These are phyloP conservation scores for Pestalotiopsis sp. DNA, from an alignment of 2,329 filamentous ascomycete genomes.

Conservation along the genomic window DNA sequence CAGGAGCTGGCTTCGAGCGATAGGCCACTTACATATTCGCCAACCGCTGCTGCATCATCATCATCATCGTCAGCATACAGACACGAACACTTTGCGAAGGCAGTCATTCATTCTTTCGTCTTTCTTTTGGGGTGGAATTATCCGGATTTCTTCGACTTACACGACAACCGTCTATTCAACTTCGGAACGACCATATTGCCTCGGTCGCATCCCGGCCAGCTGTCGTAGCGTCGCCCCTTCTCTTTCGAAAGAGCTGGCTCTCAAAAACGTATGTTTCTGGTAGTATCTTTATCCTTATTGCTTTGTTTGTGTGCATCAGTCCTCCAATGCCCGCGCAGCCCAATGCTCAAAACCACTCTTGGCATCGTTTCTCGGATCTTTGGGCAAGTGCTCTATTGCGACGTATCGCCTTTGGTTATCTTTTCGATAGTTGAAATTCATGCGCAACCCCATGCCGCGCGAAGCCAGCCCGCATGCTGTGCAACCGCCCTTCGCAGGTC, in stretches of 20 bases:
- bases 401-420: not conserved
- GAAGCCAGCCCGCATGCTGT: conserved; percentile 4
- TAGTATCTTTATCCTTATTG: not conserved
- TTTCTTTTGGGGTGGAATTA: not conserved
- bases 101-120: not conserved
- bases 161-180: not conserved
- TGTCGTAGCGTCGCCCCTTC: not conserved
- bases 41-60: not conserved
- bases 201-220: not conserved
- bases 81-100: not conserved
- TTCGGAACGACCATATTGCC: not conserved
- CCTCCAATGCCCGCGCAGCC: not conserved
- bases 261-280: not conserved
- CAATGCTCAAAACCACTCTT: not conserved
- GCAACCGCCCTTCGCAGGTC: conserved; percentile 1
- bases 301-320: not conserved
- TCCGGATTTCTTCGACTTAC: not conserved
- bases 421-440: not conserved
- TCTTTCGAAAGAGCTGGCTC: conserved; percentile 1
- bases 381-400: conserved; percentile 6
- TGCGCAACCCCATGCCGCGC: conserved; percentile 1
- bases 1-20: not conserved
- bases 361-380: not conserved
- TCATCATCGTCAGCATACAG: not conserved
- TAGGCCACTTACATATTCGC: conserved; percentile 10